Percentiles rank a stretch among this genome's conserved stretches.
Conservation (phyloP, 345 rosid species). For the Linum usitatissimum region DNA sequence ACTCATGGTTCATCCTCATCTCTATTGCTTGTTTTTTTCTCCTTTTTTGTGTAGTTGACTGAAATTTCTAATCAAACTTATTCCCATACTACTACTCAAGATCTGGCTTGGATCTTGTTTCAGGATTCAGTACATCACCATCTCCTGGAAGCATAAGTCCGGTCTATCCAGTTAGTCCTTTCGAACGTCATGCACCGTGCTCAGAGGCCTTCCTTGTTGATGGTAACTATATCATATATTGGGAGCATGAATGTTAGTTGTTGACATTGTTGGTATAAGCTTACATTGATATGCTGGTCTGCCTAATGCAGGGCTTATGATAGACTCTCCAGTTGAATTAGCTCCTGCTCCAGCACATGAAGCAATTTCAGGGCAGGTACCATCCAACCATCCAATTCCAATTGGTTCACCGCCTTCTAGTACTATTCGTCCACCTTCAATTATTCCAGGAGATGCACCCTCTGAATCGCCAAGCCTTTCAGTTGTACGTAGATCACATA, state of each 20-base stretch:
- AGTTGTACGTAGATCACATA: neutral
- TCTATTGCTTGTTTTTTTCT: no score
- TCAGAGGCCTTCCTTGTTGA: conserved; percentile 16
- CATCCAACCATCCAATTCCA: conserved; percentile 26
- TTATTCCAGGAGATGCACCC: neutral
- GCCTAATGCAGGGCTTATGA: conserved; percentile 23
- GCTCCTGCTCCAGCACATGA: no score
- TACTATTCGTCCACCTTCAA: neutral
- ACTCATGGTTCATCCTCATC: no score
- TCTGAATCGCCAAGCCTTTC: neutral
- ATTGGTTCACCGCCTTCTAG: neutral
- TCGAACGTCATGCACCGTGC: conserved; percentile 19
- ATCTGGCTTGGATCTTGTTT: conserved; percentile 4
- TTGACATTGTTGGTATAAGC: neutral
- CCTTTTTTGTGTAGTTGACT: neutral
- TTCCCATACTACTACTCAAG: conserved; percentile 1
- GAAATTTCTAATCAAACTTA: neutral
- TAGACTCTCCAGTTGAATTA: conserved; percentile 20
- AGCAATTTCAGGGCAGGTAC: conserved; percentile 26
- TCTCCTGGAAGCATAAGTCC: conserved; percentile 20
- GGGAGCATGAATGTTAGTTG: no score
- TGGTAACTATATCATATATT: conserved; percentile 15
- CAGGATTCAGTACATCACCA: conserved; percentile 23
- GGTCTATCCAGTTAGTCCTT: conserved; percentile 11
- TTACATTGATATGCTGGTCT: conserved; percentile 11